Base-by-base conservation (phyloP, 306 rosid species). In the Sicyos edulis region DNA sequence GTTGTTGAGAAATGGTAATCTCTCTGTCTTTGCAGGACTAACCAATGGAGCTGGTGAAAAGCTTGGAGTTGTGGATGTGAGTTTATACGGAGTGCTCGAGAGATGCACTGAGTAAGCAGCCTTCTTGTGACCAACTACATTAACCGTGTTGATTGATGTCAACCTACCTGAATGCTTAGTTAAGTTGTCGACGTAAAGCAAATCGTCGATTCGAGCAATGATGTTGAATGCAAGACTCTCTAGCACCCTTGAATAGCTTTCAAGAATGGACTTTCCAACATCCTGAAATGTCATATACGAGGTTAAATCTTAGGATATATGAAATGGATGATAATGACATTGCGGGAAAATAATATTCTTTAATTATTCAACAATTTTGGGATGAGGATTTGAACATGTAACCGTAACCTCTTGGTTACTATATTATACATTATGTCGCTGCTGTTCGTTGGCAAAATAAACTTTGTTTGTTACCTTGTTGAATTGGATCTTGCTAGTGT, bases 201-300 rank as follows among this genome's bases (percentile, higher is more conserved):
- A 77, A 80, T 93, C 98, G 61, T 93, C 97, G 0, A 93, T 93
- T 1, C 98, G 93, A 40, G 98, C 91, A 24, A 88, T 86, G 72
- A 90, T 83, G 82, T 93, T 93, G 52, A 82, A 93, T 42, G 97
- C 95, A 65, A 88, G 81, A 87, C 98, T 90, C 88, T 93, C 98
- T 78, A 93, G 77, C 19, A 90, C 97, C 77, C 98, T 87, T 51
- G 98, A 93, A 66, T 90, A 93, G 92, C 97, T 86, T 81, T 93
- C 98, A 57, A 93, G 83, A 73, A 93, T 80, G 12, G 98, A 87
- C 78, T 93, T 93, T 21, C 98, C 98, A 70, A 90, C 87, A 82
- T 93, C 98, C 97, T 93, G 96, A 64, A 80, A 83, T 1, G 42
- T 40, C 37, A 5, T 55, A 44, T 70, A 77, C 47, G 0, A 74